phyloP scores from a whole-genome alignment of 2,329 filamentous ascomycete species.

The Knufia fluminis region DNA sequence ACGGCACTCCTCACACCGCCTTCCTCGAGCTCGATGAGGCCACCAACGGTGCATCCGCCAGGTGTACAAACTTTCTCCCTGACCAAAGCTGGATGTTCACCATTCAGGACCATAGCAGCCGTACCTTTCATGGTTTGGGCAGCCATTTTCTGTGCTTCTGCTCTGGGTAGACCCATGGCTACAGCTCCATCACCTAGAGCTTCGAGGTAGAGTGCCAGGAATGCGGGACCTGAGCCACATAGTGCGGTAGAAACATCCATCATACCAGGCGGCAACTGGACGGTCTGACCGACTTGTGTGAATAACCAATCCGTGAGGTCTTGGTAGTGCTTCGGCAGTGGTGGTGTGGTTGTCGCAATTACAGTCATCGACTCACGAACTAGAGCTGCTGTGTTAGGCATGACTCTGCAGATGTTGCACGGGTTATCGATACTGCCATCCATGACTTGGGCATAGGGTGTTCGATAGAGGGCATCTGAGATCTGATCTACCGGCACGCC shows the following conservation, averaged over 20 bases:
- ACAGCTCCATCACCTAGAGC: constrained; percentile 53
- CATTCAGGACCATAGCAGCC: constrained; percentile 47
- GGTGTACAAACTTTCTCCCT: constrained; percentile 54
- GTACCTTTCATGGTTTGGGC: constrained; percentile 55
- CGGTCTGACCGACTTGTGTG: constrained; percentile 35
- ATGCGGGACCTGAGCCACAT: constrained; percentile 50
- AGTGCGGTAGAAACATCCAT: constrained; percentile 25
- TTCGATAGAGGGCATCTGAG: constrained; percentile 40
- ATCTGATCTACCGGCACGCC: constrained; percentile 65
- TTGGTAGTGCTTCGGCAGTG: constrained; percentile 35
- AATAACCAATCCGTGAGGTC: constrained; percentile 50
- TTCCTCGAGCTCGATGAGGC: constrained; percentile 62
- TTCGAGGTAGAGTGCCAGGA: constrained; percentile 51
- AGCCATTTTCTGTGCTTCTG: constrained; percentile 52
- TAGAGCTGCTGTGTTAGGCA: constrained; percentile 75
- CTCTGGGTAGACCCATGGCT: constrained; percentile 52
- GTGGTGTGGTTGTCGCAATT: constrained; percentile 50
- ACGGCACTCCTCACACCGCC: constrained; percentile 64
- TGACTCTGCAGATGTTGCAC: constrained; percentile 59
- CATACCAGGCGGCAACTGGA: constrained; percentile 16
- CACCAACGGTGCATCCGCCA: constrained; percentile 55
- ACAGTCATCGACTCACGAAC: constrained; percentile 77
- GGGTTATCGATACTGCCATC: constrained; percentile 17
- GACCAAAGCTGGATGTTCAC: constrained; percentile 51
- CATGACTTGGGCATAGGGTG: constrained; percentile 41